Evolutionary conservation across 116 monocot species (phyloP).

Genomic region (Trichopus zeylanicus): DNA sequence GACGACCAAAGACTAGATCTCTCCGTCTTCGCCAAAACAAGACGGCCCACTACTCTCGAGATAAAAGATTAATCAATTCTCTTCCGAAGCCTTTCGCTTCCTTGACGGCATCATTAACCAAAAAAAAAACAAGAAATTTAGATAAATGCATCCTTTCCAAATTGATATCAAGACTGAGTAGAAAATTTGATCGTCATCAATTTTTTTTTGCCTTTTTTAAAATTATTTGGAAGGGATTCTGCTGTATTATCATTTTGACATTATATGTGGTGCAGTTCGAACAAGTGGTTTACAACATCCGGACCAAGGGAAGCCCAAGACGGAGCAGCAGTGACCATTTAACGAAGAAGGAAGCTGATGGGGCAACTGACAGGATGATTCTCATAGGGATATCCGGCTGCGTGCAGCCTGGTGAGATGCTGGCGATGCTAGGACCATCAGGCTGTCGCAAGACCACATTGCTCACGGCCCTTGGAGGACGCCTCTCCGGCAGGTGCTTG

Average conservation of each 20-base stretch:
- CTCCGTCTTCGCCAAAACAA: constrained; percentile 1
- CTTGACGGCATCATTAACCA: too few species aligned
- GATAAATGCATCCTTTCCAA: neutral
- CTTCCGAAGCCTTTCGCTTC: neutral
- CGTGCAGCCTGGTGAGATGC: constrained; percentile 44
- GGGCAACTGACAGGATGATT: constrained; percentile 7
- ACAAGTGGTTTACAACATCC: constrained; percentile 45
- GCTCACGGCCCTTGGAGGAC: constrained; percentile 47
- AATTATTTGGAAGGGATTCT: too few species aligned
- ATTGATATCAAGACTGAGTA: too few species aligned
- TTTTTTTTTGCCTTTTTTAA: neutral
- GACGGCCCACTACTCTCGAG: neutral
- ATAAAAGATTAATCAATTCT: neutral
- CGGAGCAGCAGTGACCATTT: neutral
- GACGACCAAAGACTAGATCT: neutral
- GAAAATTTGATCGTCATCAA: neutral
- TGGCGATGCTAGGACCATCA: constrained; percentile 59
- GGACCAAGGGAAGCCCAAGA: neutral
- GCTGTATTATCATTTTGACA: too few species aligned
- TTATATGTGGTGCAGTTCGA: constrained; percentile 28
- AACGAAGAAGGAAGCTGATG: neutral
- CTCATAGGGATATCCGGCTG: constrained; percentile 35
- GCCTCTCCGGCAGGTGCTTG: constrained; percentile 12
- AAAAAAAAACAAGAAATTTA: neutral
- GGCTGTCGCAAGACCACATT: constrained; percentile 64